Conservation (phyloP, 176 grass and related monocot genomes). For the Aegilops tauschii region DNA sequence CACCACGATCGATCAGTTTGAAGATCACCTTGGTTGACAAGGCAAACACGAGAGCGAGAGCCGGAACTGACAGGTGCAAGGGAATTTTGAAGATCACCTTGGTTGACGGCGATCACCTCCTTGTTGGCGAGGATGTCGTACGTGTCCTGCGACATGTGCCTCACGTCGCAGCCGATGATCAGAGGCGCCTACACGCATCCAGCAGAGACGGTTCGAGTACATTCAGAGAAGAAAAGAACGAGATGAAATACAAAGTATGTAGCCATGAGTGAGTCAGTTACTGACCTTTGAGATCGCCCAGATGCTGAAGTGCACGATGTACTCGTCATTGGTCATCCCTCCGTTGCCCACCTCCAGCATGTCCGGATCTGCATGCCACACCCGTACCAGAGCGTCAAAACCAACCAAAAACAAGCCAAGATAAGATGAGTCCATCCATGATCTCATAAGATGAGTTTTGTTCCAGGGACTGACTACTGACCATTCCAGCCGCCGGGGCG, state of each 20-base stretch:
- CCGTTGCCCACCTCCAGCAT: constrained; percentile 97
- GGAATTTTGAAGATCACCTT: constrained; percentile 34
- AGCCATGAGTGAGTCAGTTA: neutral
- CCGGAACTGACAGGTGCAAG: neutral
- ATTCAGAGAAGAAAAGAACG: neutral
- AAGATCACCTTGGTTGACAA: constrained; percentile 61
- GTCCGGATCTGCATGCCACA: constrained; percentile 54
- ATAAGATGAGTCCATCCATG: neutral
- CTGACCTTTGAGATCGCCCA: constrained; percentile 90
- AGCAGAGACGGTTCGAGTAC: neutral
- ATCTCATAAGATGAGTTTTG: neutral
- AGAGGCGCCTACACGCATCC: constrained; percentile 61
- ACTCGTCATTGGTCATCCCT: constrained; percentile 75
- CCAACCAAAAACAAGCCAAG: neutral
- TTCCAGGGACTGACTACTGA: constrained; percentile 7
- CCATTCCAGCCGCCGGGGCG: constrained; percentile 91
- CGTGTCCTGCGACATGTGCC: constrained; percentile 67
- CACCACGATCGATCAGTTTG: neutral
- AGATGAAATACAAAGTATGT: neutral
- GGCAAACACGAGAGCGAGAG: neutral
- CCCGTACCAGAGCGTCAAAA: neutral
- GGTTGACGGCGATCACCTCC: constrained; percentile 94
- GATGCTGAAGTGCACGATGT: constrained; percentile 81
- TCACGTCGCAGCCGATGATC: constrained; percentile 85
- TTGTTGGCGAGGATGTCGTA: constrained; percentile 70